Percentiles rank a stretch among this genome's conserved stretches.
Conservation (phyloP, 345 rosid species). For the Citrus hindsii region DNA sequence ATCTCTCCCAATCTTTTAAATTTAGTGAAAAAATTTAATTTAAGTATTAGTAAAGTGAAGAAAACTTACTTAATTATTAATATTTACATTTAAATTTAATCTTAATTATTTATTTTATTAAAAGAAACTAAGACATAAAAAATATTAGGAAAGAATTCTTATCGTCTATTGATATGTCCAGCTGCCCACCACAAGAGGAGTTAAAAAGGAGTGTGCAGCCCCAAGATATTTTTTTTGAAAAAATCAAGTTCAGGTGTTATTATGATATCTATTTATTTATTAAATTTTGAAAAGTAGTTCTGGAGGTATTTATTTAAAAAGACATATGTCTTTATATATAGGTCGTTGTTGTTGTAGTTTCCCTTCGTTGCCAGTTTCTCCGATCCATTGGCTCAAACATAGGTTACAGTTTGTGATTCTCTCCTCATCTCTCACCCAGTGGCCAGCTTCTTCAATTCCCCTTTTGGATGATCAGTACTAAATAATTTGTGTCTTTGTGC, state of each 20-base stretch:
- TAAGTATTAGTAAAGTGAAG: too few species aligned
- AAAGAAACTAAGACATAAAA: too few species aligned
- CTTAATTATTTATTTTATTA: too few species aligned
- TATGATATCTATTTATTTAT: too few species aligned
- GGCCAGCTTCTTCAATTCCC: neutral
- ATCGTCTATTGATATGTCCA: too few species aligned
- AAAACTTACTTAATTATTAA: too few species aligned
- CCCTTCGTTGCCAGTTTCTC: neutral
- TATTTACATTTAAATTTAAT: too few species aligned
- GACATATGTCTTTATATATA: accelerated
- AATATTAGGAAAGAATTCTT: too few species aligned
- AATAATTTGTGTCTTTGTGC: neutral
- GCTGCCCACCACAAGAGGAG: too few species aligned
- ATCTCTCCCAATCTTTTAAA: too few species aligned
- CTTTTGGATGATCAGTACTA: neutral
- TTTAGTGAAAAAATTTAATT: too few species aligned
- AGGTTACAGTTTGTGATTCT: neutral
- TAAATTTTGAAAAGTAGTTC: neutral
- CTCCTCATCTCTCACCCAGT: neutral
- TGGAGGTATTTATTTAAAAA: neutral
- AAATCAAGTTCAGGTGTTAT: too few species aligned
- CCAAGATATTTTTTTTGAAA: neutral
- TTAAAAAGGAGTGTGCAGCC: neutral
- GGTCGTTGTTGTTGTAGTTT: neutral
- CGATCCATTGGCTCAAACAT: neutral